Evolutionary conservation across 768 basidiomycete genomes (phyloP).

Genomic region (Dacryopinax spathularia): DNA sequence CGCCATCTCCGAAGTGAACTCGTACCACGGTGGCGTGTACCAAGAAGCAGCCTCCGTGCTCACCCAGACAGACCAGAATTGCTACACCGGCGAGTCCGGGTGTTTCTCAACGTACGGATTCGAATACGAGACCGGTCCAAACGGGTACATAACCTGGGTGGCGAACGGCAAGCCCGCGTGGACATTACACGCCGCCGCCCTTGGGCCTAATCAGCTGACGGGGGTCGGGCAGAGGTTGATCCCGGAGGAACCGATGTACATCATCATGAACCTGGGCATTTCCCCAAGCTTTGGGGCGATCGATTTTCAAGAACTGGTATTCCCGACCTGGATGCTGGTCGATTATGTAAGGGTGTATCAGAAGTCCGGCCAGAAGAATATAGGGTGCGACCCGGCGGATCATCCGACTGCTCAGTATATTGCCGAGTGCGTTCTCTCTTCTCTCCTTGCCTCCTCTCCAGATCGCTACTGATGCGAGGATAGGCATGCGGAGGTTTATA

Average conservation of each 20-base stretch:
- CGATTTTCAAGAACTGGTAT: slow-evolving; percentile 16
- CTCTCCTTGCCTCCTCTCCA: neutral
- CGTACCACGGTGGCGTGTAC: slow-evolving; percentile 52
- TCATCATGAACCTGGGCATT: slow-evolving; percentile 51
- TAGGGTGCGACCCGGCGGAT: slow-evolving; percentile 67
- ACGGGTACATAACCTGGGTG: slow-evolving; percentile 81
- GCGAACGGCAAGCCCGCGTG: slow-evolving; percentile 52
- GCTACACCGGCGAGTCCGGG: slow-evolving; percentile 37
- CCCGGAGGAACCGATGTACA: slow-evolving; percentile 85
- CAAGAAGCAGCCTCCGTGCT: slow-evolving; percentile 67
- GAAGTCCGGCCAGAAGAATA: slow-evolving; percentile 36
- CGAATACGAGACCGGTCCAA: slow-evolving; percentile 62
- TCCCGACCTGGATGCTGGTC: slow-evolving; percentile 10
- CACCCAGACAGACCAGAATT: slow-evolving; percentile 37
- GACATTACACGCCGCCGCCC: slow-evolving; percentile 48
- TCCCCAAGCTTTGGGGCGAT: slow-evolving; percentile 24
- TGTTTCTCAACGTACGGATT: slow-evolving; percentile 51
- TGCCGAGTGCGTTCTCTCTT: slow-evolving; percentile 10
- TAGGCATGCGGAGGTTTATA: slow-evolving; percentile 46
- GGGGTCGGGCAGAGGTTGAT: slow-evolving; percentile 52
- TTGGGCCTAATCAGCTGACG: slow-evolving; percentile 49
- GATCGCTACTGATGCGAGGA: neutral
- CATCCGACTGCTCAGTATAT: slow-evolving; percentile 68
- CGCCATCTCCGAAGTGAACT: slow-evolving; percentile 41
- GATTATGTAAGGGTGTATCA: slow-evolving; percentile 7